Conservation (phyloP, 176 grass and related monocot genomes). For the Lolium rigidum region DNA sequence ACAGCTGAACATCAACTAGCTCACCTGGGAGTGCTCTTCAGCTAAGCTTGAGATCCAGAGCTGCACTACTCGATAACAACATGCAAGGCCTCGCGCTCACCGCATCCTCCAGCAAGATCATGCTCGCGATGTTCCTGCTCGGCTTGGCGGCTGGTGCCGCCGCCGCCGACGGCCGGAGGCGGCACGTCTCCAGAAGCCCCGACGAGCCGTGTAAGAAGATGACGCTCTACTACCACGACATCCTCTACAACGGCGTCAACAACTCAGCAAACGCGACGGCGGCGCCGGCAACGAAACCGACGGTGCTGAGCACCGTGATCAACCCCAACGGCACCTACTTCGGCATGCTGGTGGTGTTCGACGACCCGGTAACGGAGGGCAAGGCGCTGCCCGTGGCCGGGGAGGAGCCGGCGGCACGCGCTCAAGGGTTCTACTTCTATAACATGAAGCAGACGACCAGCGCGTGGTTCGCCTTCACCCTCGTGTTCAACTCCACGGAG, state of each 20-base stretch:
- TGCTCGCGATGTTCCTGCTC: background rate
- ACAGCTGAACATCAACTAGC: background rate
- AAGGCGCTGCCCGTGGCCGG: background rate
- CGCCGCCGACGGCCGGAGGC: background rate
- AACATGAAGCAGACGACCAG: background rate
- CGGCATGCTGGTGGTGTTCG: conserved; percentile 49
- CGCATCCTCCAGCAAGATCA: background rate
- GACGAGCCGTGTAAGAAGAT: conserved; percentile 38
- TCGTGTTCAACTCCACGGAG: conserved; percentile 51
- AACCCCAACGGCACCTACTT: conserved; percentile 35
- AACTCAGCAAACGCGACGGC: conserved; percentile 47
- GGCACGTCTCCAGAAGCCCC: conserved; percentile 10
- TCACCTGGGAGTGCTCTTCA: background rate
- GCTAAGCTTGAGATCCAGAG: background rate
- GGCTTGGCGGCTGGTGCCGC: background rate
- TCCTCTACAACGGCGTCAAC: conserved; percentile 37
- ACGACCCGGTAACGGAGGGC: conserved; percentile 40
- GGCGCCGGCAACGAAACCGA: background rate
- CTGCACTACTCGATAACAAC: background rate
- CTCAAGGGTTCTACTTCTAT: conserved; percentile 52
- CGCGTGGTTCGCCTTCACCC: conserved; percentile 49
- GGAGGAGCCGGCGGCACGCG: conserved; percentile 37
- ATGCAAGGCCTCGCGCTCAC: conserved; percentile 24
- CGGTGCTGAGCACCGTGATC: conserved; percentile 26
- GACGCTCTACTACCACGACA: conserved; percentile 54